A percentile compares a stretch with the other conserved stretches of the same genome.
Evolutionary conservation across 73 alveolate genomes (phyloP).

Genomic region (Effrenium voratum): DNA sequence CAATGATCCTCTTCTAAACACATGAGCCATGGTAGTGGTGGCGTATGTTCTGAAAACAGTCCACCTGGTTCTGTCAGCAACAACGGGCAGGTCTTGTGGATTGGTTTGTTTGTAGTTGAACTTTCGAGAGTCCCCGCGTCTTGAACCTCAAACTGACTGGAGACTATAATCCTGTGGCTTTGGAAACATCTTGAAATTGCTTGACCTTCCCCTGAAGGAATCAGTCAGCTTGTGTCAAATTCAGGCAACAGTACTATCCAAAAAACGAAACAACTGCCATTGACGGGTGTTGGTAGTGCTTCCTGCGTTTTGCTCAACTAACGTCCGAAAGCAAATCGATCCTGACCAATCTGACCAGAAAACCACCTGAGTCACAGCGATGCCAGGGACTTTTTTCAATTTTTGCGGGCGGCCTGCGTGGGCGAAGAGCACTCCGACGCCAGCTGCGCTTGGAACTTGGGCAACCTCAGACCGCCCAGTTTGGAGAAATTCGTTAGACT

Average conservation of each 20-base stretch:
- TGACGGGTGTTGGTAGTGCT: neutral
- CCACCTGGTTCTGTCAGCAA: too few species aligned
- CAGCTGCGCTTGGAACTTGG: constrained; percentile 58
- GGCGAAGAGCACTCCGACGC: constrained; percentile 48
- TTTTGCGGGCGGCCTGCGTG: constrained; percentile 26
- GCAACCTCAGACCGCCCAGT: constrained; percentile 19
- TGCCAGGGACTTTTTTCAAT: neutral
- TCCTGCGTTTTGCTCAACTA: neutral
- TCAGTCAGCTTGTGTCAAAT: neutral
- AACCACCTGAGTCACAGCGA: neutral
- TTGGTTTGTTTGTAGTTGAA: too few species aligned
- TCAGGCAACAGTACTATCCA: neutral
- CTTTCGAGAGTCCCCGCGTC: too few species aligned
- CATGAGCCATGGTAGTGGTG: too few species aligned
- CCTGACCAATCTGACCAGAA: neutral
- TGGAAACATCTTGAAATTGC: too few species aligned
- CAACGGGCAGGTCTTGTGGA: too few species aligned
- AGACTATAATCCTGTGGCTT: too few species aligned
- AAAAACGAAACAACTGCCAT: neutral
- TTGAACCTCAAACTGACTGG: too few species aligned
- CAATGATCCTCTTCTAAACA: too few species aligned
- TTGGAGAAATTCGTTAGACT: neutral
- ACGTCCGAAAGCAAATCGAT: neutral
- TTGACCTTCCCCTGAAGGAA: too few species aligned
- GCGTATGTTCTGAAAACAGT: too few species aligned